Conservation (phyloP, 2,329 filamentous ascomycete genomes). For the Trichoderma harzianum region DNA sequence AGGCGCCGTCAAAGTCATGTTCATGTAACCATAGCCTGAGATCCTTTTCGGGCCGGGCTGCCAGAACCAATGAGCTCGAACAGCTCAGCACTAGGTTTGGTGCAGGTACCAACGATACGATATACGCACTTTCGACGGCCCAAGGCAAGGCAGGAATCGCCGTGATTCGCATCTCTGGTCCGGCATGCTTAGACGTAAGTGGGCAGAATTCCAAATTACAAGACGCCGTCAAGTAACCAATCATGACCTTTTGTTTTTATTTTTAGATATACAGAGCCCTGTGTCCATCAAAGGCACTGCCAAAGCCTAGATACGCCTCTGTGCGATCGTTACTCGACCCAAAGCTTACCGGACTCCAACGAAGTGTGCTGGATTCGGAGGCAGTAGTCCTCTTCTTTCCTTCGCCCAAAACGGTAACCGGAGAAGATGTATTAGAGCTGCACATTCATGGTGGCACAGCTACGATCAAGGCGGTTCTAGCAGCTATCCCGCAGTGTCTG, state of each 20-base stretch:
- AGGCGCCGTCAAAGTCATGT: background rate
- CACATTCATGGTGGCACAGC: slow-evolving; percentile 93
- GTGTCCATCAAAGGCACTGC: slow-evolving; percentile 45
- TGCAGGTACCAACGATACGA: slow-evolving; percentile 54
- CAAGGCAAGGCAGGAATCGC: slow-evolving; percentile 85
- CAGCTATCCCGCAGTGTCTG: slow-evolving; percentile 63
- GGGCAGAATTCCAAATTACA: background rate
- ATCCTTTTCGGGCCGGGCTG: background rate
- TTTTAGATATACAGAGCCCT: slow-evolving; percentile 48
- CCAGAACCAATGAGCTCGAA: no score
- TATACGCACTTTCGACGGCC: slow-evolving; percentile 89
- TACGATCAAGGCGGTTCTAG: slow-evolving; percentile 80
- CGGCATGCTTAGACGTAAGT: slow-evolving; percentile 64
- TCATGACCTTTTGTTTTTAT: background rate
- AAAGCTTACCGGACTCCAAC: slow-evolving; percentile 13
- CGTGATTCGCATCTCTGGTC: slow-evolving; percentile 81
- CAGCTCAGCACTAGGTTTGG: slow-evolving; percentile 10
- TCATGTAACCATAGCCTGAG: background rate
- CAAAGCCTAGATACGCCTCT: slow-evolving; percentile 57
- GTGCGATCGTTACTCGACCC: slow-evolving; percentile 71
- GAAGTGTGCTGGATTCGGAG: slow-evolving; percentile 68
- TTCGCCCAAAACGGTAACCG: slow-evolving; percentile 77
- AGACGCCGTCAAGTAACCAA: slow-evolving; percentile 10
- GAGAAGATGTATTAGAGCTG: slow-evolving; percentile 87
- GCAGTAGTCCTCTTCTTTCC: slow-evolving; percentile 83